phyloP scores from a whole-genome alignment of 495 filamentous ascomycete species.

The Podospora fimiseda region DNA sequence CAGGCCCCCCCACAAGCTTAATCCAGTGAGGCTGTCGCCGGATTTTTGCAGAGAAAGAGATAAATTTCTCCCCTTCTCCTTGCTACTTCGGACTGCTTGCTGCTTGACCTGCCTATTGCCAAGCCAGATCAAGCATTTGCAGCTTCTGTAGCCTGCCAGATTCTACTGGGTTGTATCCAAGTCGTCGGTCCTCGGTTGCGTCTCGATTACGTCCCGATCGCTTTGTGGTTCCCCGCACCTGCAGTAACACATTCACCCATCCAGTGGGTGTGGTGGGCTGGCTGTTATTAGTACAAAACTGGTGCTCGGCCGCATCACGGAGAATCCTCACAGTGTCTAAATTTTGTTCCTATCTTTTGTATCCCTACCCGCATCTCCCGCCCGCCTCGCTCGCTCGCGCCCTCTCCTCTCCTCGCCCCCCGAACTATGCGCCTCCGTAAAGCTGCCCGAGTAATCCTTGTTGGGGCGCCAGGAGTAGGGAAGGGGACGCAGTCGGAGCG shows the following conservation, averaged over 20 bases:
- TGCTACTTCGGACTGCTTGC: too few species aligned
- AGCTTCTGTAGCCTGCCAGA: too few species aligned
- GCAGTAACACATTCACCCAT: background rate
- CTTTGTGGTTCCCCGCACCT: slow-evolving; percentile 16
- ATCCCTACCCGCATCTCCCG: background rate
- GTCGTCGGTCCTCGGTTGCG: slow-evolving; percentile 21
- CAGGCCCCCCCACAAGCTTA: too few species aligned
- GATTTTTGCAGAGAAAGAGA: too few species aligned
- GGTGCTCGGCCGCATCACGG: background rate
- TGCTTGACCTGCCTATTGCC: too few species aligned
- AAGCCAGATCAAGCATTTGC: too few species aligned
- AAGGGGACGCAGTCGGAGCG: slow-evolving; percentile 95
- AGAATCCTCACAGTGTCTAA: background rate
- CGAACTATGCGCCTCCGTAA: slow-evolving; percentile 56
- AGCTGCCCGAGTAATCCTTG: slow-evolving; percentile 88
- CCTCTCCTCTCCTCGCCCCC: background rate
- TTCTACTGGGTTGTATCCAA: background rate
- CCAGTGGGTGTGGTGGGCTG: background rate
- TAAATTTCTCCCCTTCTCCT: too few species aligned
- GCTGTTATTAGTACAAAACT: background rate
- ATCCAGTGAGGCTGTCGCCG: too few species aligned
- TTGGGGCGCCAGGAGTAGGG: slow-evolving; percentile 87
- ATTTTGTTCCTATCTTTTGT: background rate
- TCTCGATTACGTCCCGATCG: slow-evolving; percentile 11
- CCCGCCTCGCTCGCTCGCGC: background rate